These are phyloP conservation scores for Xylariaceae sp. DNA, from an alignment of 2,329 filamentous ascomycete genomes.

Conservation along the genomic window DNA sequence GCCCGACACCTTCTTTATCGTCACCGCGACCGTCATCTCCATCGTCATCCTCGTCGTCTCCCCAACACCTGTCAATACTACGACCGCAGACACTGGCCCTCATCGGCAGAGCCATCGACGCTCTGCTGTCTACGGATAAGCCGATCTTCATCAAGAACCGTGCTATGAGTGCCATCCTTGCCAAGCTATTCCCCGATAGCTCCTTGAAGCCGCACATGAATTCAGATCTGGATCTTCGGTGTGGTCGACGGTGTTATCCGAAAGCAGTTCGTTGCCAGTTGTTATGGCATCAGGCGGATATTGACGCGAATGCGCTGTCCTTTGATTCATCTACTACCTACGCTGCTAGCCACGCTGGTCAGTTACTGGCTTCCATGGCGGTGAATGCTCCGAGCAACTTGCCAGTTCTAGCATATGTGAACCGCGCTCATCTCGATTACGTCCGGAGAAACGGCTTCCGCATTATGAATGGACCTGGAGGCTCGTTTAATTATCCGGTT, in stretches of 20 bases:
- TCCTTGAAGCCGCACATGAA: slow-evolving; percentile 30
- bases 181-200: slow-evolving; percentile 38
- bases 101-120: slow-evolving; percentile 41
- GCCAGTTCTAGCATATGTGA: slow-evolving; percentile 44
- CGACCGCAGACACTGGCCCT: slow-evolving; percentile 37
- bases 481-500: slow-evolving; percentile 43
- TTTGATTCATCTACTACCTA: slow-evolving; percentile 35
- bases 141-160: slow-evolving; percentile 34
- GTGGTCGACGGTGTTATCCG: slow-evolving; percentile 41
- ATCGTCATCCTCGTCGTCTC: slow-evolving; percentile 30
- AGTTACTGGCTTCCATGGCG: slow-evolving; percentile 20
- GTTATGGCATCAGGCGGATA: slow-evolving; percentile 43
- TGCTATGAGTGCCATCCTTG: slow-evolving; percentile 41
- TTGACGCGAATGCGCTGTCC: slow-evolving; percentile 20
- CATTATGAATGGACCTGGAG: slow-evolving; percentile 37
- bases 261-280: slow-evolving; percentile 44
- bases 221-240: slow-evolving; percentile 45
- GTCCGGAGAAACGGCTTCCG: slow-evolving; percentile 45
- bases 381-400: slow-evolving; percentile 25
- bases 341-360: slow-evolving; percentile 30
- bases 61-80: slow-evolving; percentile 34
- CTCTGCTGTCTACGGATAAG: slow-evolving; percentile 36
- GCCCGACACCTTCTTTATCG: slow-evolving; percentile 34
- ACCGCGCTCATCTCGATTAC: slow-evolving; percentile 41
- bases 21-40: slow-evolving; percentile 34